Base-by-base conservation (phyloP, 768 basidiomycete species). In the Tulasnella sp. region DNA sequence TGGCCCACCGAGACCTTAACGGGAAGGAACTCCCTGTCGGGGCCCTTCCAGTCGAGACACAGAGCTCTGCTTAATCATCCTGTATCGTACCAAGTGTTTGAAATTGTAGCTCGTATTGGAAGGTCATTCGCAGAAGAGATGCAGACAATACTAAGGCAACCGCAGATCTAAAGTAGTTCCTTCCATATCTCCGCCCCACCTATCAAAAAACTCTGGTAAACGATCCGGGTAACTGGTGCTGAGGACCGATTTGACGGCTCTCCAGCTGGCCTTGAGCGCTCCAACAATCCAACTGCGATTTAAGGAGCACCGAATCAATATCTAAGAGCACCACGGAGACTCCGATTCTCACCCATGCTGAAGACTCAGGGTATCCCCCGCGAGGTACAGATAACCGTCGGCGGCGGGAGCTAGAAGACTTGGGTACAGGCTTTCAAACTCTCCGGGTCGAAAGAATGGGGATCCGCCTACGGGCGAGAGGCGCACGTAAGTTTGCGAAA, bases 371-470 rank as follows among this genome's bases (percentile, higher is more conserved):
- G 82, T 84, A 74, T 85, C 85, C 17, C 84, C 83, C 29, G 84
- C 84, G 69, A 85, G 83, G 72, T 83, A 81, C 49, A 85, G 80
- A 19, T 78, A 75, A 6, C 81, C 82, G 38, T 80, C 71, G 4
- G 81, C 81, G 0, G 85, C 83, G 12, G 85, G 84, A 11, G 36
- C 4, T 15, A 76, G 84, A 34, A 86, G 80, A 3, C 80, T 77
- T 3, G 78, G 68, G 76, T 84, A 86, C 45, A 84, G 45, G 15
- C 81, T 77, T 9, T 78, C 75, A 72, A 85, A 86, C 25, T 85
- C 76, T 11, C 85, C 85, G 6, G 86, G 85, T 0, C 81, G 82
- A 67, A 86, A 87, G 77, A 79, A 79, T 0, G 85, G 85, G 74
- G 81, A 85, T 3, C 84, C 84, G 58, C 85, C 86, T 85, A 71